These are phyloP conservation scores for Myotisia sp. DNA, from an alignment of 2,329 filamentous ascomycete genomes.

Conservation along the genomic window DNA sequence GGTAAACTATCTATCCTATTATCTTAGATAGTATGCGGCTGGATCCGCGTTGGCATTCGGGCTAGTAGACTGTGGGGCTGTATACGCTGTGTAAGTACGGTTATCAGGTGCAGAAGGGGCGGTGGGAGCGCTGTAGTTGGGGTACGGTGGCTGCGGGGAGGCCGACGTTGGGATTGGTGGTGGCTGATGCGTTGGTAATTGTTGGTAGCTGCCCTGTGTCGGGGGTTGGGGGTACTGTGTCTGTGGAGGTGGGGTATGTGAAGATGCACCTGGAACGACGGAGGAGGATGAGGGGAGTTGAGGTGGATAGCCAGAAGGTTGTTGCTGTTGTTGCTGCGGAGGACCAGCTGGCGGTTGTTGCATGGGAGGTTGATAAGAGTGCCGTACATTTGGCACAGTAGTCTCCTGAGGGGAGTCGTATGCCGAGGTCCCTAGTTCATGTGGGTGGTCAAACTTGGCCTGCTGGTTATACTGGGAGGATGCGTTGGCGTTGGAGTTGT, in stretches of 20 bases:
- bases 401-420: constrained; percentile 57
- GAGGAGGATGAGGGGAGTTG: constrained; percentile 16
- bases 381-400: constrained; percentile 17
- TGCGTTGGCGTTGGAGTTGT: constrained; percentile 22
- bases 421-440: constrained; percentile 62
- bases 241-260: no score
- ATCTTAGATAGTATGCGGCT: constrained; percentile 26
- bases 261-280: constrained; percentile 15
- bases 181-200: constrained; percentile 18
- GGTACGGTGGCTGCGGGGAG: constrained; percentile 21
- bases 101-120: constrained; percentile 12
- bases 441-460: constrained; percentile 56
- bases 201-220: constrained; percentile 1
- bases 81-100: constrained; percentile 25
- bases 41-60: constrained; percentile 22
- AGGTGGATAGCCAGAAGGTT: constrained; percentile 26
- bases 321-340: constrained; percentile 22
- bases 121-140: constrained; percentile 19
- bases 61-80: constrained; percentile 17
- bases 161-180: constrained; percentile 22
- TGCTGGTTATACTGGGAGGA: constrained; percentile 43
- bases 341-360: constrained; percentile 17
- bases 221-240: constrained; percentile 21
- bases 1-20: no score
- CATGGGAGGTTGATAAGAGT: constrained; percentile 20